Evolutionary conservation across 805 yeast species (phyloP), one percentile per base, ranked within the genome.

Genomic region (Komagataella mondaviorum): DNA sequence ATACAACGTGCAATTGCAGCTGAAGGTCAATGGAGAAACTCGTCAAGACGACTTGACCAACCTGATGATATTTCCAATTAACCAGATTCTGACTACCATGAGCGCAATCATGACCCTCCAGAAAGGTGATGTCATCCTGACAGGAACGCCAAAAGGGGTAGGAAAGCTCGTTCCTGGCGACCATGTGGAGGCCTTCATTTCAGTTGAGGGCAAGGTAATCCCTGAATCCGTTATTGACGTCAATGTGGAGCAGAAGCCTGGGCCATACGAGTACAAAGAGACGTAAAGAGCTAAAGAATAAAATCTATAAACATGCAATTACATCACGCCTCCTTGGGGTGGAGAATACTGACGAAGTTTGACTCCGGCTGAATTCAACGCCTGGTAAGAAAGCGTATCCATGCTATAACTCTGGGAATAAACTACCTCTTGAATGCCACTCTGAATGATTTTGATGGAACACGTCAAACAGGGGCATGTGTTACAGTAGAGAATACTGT

Each of bases 141-240:
- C 99, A 1, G 99, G 99, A 16, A 93, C 99, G 1, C 99, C 99
- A 48, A 88, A 89, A 65, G 99, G 99, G 16, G 99, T 93, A n/a
- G 96, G 98, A 6, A 70, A 76, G 23, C 69, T 90, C 39, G 65
- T 65, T 5, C 86, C 95, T 0, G 98, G 97, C 7, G 98, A 93
- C 63, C 61, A 64, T 23, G 71, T 93, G 23, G 72, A 73, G 48
- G 95, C 95, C 6, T 75, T 77, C 56, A 66, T 88, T 55, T 67
- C 64, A 24, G 76, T 73, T 36, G 76, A 76, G 39, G 91, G 81
- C 8, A 61, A 77, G 52, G 71, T 72, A 7, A 62, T 91, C 23
- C 78, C 73, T 36, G 78, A 74, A 44, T 67, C 71, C 51, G 55
- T 59, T 6, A 68, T 85, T 51, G 72, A 73, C 16, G 66, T 81